These are phyloP conservation scores for Calonectria leucothoes DNA, from an alignment of 2,329 filamentous ascomycete species.

Conservation along the genomic window DNA sequence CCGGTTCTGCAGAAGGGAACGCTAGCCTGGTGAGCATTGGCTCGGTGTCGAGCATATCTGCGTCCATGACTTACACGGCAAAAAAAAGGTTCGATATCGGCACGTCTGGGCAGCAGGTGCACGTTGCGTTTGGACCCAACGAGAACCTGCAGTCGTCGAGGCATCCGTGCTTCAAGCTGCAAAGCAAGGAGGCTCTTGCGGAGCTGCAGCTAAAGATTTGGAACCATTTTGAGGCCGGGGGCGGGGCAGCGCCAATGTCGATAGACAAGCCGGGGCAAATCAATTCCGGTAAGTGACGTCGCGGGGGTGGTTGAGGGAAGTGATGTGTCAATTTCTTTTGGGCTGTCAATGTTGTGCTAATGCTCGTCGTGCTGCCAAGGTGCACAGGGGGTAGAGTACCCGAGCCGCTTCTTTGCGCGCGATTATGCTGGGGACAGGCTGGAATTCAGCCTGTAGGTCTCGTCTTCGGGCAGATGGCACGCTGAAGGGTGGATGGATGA, in stretches of 20 bases:
- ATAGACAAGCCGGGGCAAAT: slow-evolving; percentile 6
- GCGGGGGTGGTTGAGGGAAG: too few species aligned
- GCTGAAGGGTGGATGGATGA: too few species aligned
- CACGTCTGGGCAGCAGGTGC: slow-evolving; percentile 6
- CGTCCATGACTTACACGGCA: not conserved
- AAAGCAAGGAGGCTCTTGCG: not conserved
- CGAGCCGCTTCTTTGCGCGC: slow-evolving; percentile 11
- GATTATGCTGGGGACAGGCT: slow-evolving; percentile 13
- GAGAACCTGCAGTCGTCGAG: not conserved
- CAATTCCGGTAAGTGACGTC: slow-evolving; percentile 5
- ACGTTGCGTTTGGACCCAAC: slow-evolving; percentile 11
- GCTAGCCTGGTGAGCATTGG: slow-evolving; percentile 2
- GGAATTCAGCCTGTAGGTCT: not conserved
- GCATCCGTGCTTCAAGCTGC: slow-evolving; percentile 17
- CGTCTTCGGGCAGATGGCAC: not conserved
- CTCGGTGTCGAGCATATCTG: not conserved
- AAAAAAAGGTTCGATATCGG: slow-evolving; percentile 13
- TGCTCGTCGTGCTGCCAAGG: not conserved
- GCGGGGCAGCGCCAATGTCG: slow-evolving; percentile 3
- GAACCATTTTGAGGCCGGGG: slow-evolving; percentile 9
- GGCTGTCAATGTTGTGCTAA: not conserved
- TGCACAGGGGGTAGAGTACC: slow-evolving; percentile 13
- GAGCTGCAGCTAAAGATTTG: slow-evolving; percentile 15
- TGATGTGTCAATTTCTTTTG: not conserved
- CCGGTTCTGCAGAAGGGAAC: slow-evolving; percentile 4